Evolutionary conservation across 179 eudicot species (phyloP).

Genomic region (Amaranthus tricolor): DNA sequence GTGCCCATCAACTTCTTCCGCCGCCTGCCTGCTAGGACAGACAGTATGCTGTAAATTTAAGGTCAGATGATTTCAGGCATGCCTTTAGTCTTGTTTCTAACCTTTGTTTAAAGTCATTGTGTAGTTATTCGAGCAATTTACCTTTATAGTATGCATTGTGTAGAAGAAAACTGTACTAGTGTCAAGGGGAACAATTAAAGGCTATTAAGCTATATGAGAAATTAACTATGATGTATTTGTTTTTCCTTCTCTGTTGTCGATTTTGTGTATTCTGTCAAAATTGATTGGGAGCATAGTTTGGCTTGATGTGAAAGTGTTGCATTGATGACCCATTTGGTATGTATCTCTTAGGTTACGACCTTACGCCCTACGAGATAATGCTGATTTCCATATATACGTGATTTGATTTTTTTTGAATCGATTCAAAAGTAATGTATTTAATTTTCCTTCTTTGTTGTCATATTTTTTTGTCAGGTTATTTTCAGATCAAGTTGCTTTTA

Average conservation of each 20-base stretch:
- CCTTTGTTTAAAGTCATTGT: constrained; percentile 1
- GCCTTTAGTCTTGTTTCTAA: neutral
- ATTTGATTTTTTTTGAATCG: too few species aligned
- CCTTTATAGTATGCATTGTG: constrained; percentile 8
- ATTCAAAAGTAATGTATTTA: too few species aligned
- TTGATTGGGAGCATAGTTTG: neutral
- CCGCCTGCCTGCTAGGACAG: constrained; percentile 79
- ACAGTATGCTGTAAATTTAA: constrained; percentile 59
- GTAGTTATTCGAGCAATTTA: neutral
- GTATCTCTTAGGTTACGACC: too few species aligned
- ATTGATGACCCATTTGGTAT: too few species aligned
- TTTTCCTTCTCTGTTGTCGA: neutral
- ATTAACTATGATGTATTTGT: neutral
- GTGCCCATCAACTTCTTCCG: constrained; percentile 91
- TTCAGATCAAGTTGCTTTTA: too few species aligned
- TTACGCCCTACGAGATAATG: too few species aligned
- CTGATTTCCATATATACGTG: too few species aligned
- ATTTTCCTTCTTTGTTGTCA: too few species aligned
- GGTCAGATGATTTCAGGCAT: constrained; percentile 19
- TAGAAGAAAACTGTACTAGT: constrained; percentile 3
- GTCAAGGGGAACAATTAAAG: neutral
- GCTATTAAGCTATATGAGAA: neutral
- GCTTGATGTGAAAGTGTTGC: too few species aligned
- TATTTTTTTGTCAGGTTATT: too few species aligned
- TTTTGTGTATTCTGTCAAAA: neutral